Conservation (phyloP, 148 eudicot species). For the Diospyros kaki region DNA sequence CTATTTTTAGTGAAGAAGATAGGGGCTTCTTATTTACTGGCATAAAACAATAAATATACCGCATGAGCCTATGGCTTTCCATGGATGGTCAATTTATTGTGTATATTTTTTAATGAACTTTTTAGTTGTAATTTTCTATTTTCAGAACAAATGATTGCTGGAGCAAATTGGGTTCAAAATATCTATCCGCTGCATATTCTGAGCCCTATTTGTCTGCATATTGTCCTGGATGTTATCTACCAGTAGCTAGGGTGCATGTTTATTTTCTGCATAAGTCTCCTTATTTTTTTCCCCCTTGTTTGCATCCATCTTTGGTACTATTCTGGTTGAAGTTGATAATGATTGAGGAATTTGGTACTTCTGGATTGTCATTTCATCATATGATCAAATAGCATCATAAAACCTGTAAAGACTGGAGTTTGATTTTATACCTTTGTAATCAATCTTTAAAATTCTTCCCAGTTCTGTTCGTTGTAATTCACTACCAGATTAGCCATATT, state of each 20-base stretch:
- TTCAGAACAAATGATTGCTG: neutral
- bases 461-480: neutral
- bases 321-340: neutral
- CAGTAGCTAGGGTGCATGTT: neutral
- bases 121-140: too few species aligned
- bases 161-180: neutral
- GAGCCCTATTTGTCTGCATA: neutral
- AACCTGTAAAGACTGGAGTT: neutral
- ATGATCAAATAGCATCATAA: too few species aligned
- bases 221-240: neutral
- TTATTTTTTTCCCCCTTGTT: neutral
- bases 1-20: too few species aligned
- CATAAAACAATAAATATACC: neutral
- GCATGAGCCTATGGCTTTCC: neutral
- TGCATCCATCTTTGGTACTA: neutral
- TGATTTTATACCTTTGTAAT: constrained; percentile 2
- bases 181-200: neutral
- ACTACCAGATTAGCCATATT: neutral
- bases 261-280: neutral
- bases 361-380: neutral
- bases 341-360: neutral
- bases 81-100: neutral
- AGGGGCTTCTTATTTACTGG: too few species aligned
- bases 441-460: neutral
- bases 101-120: neutral